Percentiles rank a stretch among this genome's conserved stretches.
These are phyloP conservation scores for Dactylellina drechsleri DNA, from an alignment of 2,329 filamentous ascomycete genomes.

Conservation along the genomic window DNA sequence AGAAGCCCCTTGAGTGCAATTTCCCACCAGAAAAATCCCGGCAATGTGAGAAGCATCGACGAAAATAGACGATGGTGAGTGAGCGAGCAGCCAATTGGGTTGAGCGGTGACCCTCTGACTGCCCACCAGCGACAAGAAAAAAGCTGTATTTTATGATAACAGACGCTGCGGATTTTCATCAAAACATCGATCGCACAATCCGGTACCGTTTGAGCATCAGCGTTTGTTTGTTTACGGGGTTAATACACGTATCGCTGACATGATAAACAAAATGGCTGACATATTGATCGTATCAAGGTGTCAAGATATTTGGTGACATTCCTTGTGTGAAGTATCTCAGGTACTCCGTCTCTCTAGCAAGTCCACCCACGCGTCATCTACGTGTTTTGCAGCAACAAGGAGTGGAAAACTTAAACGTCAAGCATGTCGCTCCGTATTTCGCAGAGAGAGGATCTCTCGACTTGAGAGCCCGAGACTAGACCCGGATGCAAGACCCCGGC, in stretches of 20 bases:
- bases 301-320: conserved; percentile 12
- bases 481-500: conserved; percentile 19
- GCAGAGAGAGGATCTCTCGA: conserved; percentile 22
- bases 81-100: conserved; percentile 46
- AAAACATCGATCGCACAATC: neutral
- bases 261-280: neutral
- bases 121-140: conserved; percentile 23
- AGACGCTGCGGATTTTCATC: conserved; percentile 12
- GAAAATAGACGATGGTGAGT: conserved; percentile 46
- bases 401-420: conserved; percentile 29
- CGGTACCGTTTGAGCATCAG: neutral
- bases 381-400: conserved; percentile 53
- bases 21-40: conserved; percentile 44
- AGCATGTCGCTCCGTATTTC: neutral
- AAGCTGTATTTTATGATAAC: conserved; percentile 13
- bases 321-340: conserved; percentile 41
- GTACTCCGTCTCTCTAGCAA: conserved; percentile 5
- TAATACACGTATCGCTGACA: neutral
- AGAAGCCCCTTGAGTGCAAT: conserved; percentile 49
- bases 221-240: conserved; percentile 21
- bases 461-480: neutral
- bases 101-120: conserved; percentile 15
- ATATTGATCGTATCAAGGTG: neutral
- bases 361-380: conserved; percentile 51
- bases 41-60: conserved; percentile 36